phyloP scores from a whole-genome alignment of 139 green algal species.

The Spirogloea muscicola region DNA sequence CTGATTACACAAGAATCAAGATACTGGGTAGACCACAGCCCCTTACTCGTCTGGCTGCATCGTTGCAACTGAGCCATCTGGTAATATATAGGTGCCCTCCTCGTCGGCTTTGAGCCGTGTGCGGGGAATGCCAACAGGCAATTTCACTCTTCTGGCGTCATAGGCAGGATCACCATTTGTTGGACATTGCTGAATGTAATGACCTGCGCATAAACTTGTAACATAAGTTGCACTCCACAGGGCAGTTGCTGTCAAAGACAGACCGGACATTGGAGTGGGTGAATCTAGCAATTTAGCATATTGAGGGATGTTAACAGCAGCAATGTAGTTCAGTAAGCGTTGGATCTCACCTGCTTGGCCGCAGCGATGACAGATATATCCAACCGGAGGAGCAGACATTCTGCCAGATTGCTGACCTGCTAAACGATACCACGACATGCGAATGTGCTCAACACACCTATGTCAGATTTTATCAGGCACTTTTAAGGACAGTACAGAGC shows the following conservation, averaged over 20 bases:
- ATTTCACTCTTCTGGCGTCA: constrained; percentile 48
- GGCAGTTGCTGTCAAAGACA: background rate
- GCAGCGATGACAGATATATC: constrained; percentile 56
- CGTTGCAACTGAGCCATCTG: constrained; percentile 24
- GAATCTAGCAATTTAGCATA: background rate
- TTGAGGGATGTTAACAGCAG: background rate
- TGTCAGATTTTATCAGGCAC: too few relatives aligned
- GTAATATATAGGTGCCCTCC: constrained; percentile 47
- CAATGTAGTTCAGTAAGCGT: too few relatives aligned
- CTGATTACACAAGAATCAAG: too few relatives aligned
- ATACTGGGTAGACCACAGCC: too few relatives aligned
- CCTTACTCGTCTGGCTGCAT: constrained; percentile 42
- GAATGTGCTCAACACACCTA: too few relatives aligned
- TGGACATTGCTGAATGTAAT: constrained; percentile 59
- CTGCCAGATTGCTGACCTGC: background rate
- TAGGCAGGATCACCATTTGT: constrained; percentile 53
- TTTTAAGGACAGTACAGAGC: too few relatives aligned
- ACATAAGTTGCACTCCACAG: too few relatives aligned
- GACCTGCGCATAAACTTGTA: too few relatives aligned
- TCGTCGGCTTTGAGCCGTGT: constrained; percentile 26
- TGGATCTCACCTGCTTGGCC: constrained; percentile 38
- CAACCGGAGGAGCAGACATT: constrained; percentile 16
- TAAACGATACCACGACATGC: too few relatives aligned
- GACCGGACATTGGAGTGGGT: background rate
- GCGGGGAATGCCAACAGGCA: constrained; percentile 45